Percentiles rank a stretch among this genome's conserved stretches.
Conservation (phyloP, 345 rosid species). For the Syzygium aqueum region DNA sequence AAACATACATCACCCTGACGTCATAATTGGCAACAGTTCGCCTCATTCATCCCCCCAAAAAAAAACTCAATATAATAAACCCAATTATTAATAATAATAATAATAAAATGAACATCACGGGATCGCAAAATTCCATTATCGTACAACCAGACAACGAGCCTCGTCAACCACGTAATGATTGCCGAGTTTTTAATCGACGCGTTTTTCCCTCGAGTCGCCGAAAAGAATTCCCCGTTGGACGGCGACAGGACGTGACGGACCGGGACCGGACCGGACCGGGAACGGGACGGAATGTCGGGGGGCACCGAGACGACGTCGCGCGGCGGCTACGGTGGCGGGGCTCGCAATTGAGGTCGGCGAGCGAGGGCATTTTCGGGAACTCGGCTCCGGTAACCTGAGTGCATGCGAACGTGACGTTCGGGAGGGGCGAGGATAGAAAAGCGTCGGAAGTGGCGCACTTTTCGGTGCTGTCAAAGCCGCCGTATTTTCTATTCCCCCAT, state of each 20-base stretch:
- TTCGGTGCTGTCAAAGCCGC: constrained; percentile 1
- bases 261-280: neutral
- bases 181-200: neutral
- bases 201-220: no score
- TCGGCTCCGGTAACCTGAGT: neutral
- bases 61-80: neutral
- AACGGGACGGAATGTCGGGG: neutral
- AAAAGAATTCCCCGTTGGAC: neutral
- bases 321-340: neutral
- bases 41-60: no score
- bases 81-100: neutral
- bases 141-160: neutral
- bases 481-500: neutral
- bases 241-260: neutral
- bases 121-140: neutral
- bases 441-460: constrained; percentile 4
- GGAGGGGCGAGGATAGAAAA: neutral
- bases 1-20: neutral
- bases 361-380: neutral
- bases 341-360: no score
- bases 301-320: neutral
- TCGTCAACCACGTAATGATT: neutral
- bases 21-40: neutral
- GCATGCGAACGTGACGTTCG: neutral
- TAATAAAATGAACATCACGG: neutral